These are phyloP conservation scores for Tylopilus sp. DNA, from an alignment of 1,284 basidiomycete species.

Conservation along the genomic window DNA sequence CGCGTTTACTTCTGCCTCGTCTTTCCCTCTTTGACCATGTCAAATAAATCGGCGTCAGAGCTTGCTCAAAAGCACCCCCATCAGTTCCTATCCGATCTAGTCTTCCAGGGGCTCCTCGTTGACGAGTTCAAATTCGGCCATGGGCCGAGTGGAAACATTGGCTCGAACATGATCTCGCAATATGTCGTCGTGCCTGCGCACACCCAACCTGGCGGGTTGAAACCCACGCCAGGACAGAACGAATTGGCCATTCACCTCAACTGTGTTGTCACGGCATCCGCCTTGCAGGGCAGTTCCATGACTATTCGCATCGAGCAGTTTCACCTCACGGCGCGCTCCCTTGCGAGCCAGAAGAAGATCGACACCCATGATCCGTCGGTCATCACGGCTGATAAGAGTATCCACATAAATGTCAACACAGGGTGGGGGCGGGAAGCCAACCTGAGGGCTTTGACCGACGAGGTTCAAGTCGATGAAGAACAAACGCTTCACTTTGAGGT, in stretches of 20 bases:
- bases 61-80: conserved; percentile 4
- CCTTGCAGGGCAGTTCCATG: conserved; percentile 2
- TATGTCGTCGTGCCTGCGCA: background rate
- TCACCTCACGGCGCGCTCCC: conserved; percentile 11
- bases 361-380: conserved; percentile 3
- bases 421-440: background rate
- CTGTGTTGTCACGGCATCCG: conserved; percentile 3
- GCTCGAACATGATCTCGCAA: conserved; percentile 12
- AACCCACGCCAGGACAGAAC: background rate
- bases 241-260: conserved; percentile 12
- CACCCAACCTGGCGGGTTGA: background rate
- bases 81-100: background rate
- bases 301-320: background rate
- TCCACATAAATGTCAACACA: conserved; percentile 7
- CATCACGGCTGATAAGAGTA: conserved; percentile 10
- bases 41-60: background rate
- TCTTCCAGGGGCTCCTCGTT: conserved; percentile 6
- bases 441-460: conserved; percentile 4
- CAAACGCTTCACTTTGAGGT: conserved; percentile 1
- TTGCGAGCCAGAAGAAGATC: conserved; percentile 7
- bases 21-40: background rate
- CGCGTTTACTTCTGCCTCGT: background rate
- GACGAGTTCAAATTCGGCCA: conserved; percentile 12
- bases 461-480: background rate
- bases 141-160: background rate